Base-by-base conservation (phyloP, 2,329 filamentous ascomycete genomes). In the Clarireedia paspali region DNA sequence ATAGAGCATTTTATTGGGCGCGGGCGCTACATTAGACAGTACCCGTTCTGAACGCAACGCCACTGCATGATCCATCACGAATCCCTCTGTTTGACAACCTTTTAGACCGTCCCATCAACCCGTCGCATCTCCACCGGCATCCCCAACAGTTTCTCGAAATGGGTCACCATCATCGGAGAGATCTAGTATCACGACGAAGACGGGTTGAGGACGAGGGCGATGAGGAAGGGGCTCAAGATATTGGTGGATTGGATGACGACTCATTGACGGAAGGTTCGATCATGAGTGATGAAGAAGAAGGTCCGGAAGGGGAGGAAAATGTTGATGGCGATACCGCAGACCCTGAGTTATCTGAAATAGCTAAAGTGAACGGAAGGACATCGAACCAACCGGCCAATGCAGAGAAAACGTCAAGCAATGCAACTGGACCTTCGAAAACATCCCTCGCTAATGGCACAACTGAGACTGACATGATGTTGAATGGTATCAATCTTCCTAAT, bases 121-220 rank as follows among this genome's bases (percentile, higher is more conserved):
- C 65, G 66, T 67, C 66, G 60, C 63, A 67, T 63, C 63, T 65
- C 62, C 57, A 60, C 60, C 64, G 62, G 62, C 62, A 34, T 61
- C 53, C 59, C 57, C 48, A 58, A 61, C 49, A 65, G 59, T 55
- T 64, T 62, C 60, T 62, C 63, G 71, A 60, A 52, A 81, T 80
- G 77, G 75, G 74, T 68, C 70, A 74, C 55, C 70, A 78, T 67
- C 79, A 81, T 68, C 81, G 83, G 71, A 84, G 80, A 73, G 85
- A 83, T 72, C 71, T 82, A 65, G 80, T 87, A 70, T 82, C 83
- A 68, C 82, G 82, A 64, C 81, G 85, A 67, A 83, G 85, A 69
- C 81, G 84, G 64, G 78, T 83, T 62, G 83, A 84, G 70, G 84
- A 88, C 66, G 85, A 88, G 68, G 84, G 79, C 63, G 85, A 88